Evolutionary conservation across 371 early-diverging fungal genomes (phyloP), one percentile per base, ranked within the genome.

Genomic region (Lichtheimia ornata): DNA sequence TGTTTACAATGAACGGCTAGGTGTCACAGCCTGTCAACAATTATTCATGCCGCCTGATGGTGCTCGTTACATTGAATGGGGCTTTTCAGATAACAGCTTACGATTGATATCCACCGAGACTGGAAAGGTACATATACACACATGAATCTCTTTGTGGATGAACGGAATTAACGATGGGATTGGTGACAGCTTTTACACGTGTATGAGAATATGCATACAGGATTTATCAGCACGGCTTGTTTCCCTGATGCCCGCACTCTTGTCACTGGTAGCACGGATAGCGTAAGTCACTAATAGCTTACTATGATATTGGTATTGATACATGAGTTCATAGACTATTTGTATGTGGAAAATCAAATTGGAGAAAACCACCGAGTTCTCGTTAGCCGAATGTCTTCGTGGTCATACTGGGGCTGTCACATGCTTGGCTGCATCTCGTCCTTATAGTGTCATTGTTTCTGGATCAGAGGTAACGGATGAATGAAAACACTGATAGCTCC

Each of bases 191-290:
- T 82, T 1, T 55, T 88, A 3, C 86, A 82, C 11, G 77, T 87
- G 2, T 91, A 86, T 73, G 92, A 92, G 62, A 86, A 82, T 57
- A 65, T 91, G 77, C 92, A 92, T 66, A 65, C 84, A 50, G 90
- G 88, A 11, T 79, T 77, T 41, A 83, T 91, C 50, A 89, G 87
- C 13, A 66, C 81, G 42, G 88, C 85, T n/a, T 77, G 74, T 20
- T 89, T 89, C 68, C 79, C 85, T 0, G 87, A 87, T 59, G 77
- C 80, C n/a, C 74, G 85, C 6, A 88, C 85, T 0, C 64, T 92
- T 47, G 78, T 91, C 3, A 92, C 91, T 6, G 89, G 89, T 13
- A 89, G 91, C 17, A 81, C 85, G 7, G 92, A 92, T 64, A 79
- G 72, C 62, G 86, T 87, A 72, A 67, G 69, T 42, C 35, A 9